Evolutionary conservation across 768 basidiomycete genomes (phyloP).

Genomic region (Gymnopilus dilepis): DNA sequence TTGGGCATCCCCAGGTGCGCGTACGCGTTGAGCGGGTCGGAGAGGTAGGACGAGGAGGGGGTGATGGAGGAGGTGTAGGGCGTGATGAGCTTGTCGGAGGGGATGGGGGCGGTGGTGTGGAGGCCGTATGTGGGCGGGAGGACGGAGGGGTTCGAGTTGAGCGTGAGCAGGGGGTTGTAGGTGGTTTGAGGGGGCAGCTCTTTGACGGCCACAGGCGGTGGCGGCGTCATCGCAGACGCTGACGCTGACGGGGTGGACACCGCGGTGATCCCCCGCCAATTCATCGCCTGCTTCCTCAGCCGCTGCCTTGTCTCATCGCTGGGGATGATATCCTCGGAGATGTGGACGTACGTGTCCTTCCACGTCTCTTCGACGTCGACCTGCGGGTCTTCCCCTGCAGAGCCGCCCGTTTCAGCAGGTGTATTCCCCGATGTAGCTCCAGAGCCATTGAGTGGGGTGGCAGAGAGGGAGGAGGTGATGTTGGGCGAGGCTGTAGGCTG

Average conservation of each 20-base stretch:
- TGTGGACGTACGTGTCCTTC: slow-evolving; percentile 57
- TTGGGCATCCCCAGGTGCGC: slow-evolving; percentile 83
- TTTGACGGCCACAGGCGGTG: slow-evolving; percentile 44
- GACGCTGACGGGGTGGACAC: slow-evolving; percentile 39
- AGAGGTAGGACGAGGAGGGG: slow-evolving; percentile 70
- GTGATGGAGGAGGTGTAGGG: slow-evolving; percentile 69
- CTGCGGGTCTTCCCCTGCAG: slow-evolving; percentile 46
- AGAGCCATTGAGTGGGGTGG: slow-evolving; percentile 16
- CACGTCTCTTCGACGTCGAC: slow-evolving; percentile 55
- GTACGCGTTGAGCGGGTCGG: slow-evolving; percentile 88
- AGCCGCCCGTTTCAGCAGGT: slow-evolving; percentile 27
- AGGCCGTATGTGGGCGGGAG: slow-evolving; percentile 66
- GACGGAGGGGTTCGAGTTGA: slow-evolving; percentile 44
- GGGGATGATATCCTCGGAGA: slow-evolving; percentile 54
- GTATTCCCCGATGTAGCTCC: not conserved
- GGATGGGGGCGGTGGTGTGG: slow-evolving; percentile 65
- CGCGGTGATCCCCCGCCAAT: slow-evolving; percentile 75
- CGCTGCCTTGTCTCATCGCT: slow-evolving; percentile 48
- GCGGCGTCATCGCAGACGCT: slow-evolving; percentile 50
- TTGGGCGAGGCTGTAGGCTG: slow-evolving; percentile 36
- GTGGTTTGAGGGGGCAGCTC: slow-evolving; percentile 30
- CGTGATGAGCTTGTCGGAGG: slow-evolving; percentile 60
- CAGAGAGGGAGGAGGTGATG: slow-evolving; percentile 47
- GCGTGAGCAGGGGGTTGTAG: slow-evolving; percentile 27
- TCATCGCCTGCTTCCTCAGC: slow-evolving; percentile 61